Conservation (phyloP, 768 basidiomycete genomes). For the Boletus insuetus region DNA sequence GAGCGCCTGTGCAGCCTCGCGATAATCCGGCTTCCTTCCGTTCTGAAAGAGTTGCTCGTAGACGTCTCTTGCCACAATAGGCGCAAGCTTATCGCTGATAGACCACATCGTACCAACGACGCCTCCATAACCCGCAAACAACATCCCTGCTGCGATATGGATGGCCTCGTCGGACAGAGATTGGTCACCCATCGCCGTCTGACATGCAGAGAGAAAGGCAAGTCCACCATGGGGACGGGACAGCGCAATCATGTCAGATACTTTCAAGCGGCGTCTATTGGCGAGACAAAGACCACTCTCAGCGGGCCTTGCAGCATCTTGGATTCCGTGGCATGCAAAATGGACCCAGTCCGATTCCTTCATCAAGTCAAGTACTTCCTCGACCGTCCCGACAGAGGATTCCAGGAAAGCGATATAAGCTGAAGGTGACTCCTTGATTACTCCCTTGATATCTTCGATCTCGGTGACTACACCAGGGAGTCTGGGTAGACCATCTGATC, state of each 20-base stretch:
- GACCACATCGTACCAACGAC: slow-evolving; percentile 47
- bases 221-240: neutral
- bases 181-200: neutral
- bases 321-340: neutral
- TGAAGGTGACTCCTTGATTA: no score
- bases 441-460: no score
- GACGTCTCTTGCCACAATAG: slow-evolving; percentile 25
- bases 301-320: neutral
- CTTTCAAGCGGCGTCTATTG: neutral
- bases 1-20: neutral
- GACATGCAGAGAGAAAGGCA: neutral
- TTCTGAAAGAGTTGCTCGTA: neutral
- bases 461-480: no score
- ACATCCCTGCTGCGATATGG: slow-evolving; percentile 19
- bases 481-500: no score
- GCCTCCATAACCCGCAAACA: slow-evolving; percentile 28
- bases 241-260: neutral
- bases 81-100: slow-evolving; percentile 38
- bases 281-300: neutral
- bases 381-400: no score
- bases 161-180: neutral
- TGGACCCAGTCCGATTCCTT: slow-evolving; percentile 1
- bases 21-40: neutral
- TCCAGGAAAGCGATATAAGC: no score
- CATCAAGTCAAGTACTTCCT: neutral